Conservation (phyloP, 495 filamentous ascomycete genomes). For the Podospora didyma region DNA sequence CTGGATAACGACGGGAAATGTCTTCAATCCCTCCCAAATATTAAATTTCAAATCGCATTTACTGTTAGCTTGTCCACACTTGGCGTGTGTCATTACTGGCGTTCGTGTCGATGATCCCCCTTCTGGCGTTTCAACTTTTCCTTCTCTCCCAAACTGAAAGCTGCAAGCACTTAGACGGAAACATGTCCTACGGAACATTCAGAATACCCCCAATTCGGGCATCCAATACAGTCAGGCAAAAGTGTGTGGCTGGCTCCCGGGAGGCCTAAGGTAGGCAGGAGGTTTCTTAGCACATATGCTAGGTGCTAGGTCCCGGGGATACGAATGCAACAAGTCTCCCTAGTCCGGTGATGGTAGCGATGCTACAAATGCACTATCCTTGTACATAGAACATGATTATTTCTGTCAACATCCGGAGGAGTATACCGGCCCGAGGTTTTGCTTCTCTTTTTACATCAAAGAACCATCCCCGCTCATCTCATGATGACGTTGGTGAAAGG, state of each 20-base stretch:
- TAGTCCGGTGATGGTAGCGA: no score
- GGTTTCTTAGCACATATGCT: no score
- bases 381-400: neutral
- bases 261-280: no score
- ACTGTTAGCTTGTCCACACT: no score
- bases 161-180: neutral
- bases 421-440: neutral
- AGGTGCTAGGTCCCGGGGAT: no score
- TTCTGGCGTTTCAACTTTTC: conserved; percentile 7
- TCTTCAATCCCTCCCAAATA: conserved; percentile 6
- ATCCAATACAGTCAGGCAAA: neutral
- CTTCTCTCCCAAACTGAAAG: neutral
- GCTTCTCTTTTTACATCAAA: neutral
- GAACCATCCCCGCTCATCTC: no score
- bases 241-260: no score
- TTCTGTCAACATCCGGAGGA: neutral
- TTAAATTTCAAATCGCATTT: conserved; percentile 1
- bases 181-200: neutral
- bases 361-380: neutral
- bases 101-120: conserved; percentile 2
- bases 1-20: neutral
- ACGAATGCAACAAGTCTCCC: no score
- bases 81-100: conserved; percentile 12
- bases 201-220: neutral
- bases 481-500: no score